Evolutionary conservation across 805 yeast genomes (phyloP).

Genomic region (Wickerhamomyces pijperi): DNA sequence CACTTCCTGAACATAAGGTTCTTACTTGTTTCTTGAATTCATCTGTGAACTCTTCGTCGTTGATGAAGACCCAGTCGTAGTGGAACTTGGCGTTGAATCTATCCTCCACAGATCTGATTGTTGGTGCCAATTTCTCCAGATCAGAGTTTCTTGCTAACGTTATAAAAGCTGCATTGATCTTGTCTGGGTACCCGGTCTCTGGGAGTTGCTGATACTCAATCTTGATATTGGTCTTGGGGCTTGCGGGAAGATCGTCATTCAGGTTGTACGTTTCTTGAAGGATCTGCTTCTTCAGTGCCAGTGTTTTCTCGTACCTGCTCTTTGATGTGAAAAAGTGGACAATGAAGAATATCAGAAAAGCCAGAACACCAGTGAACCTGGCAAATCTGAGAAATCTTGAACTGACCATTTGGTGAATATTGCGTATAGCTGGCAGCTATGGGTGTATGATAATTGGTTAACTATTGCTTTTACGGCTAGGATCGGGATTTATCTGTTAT

Average conservation of each 20-base stretch:
- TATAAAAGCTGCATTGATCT: constrained; percentile 55
- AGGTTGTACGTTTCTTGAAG: constrained; percentile 10
- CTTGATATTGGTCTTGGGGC: constrained; percentile 2
- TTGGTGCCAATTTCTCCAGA: constrained; percentile 32
- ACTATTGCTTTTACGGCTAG: too few species aligned
- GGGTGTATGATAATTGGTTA: too few species aligned
- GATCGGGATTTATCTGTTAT: too few species aligned
- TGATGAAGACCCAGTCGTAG: constrained; percentile 75
- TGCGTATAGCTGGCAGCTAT: too few species aligned
- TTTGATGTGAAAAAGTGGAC: constrained; percentile 11
- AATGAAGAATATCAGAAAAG: constrained; percentile 9
- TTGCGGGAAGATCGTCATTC: constrained; percentile 6
- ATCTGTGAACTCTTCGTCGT: constrained; percentile 31
- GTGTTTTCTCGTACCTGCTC: constrained; percentile 9
- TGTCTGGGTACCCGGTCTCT: constrained; percentile 17
- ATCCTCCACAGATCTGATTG: constrained; percentile 64
- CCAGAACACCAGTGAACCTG: constrained; percentile 11
- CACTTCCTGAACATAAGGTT: constrained; percentile 28
- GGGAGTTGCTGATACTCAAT: constrained; percentile 36
- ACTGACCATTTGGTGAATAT: neutral
- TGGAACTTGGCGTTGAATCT: constrained; percentile 60
- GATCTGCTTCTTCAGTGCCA: constrained; percentile 11
- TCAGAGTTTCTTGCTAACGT: constrained; percentile 20
- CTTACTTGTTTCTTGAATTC: constrained; percentile 25
- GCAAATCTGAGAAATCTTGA: neutral